A percentile compares a stretch with the other conserved stretches of the same genome.
Evolutionary conservation across 495 filamentous ascomycete species (phyloP).

Genomic region (Jackrogersella multiformis): DNA sequence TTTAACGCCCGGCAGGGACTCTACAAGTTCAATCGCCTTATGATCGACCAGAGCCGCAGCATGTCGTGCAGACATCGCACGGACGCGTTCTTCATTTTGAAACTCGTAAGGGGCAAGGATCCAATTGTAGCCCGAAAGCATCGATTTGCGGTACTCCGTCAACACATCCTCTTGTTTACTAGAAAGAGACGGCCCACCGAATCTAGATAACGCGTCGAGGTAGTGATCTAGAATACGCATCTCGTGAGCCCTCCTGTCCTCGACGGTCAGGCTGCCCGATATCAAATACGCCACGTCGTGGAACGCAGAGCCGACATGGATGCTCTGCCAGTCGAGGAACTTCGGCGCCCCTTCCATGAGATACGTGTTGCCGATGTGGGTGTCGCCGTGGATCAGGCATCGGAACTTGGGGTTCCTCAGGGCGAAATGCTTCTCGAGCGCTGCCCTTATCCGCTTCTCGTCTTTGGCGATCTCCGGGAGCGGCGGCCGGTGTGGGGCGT

Average conservation of each 20-base stretch:
- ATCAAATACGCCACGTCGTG: constrained; percentile 43
- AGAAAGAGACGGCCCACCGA: constrained; percentile 42
- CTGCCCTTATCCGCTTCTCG: constrained; percentile 29
- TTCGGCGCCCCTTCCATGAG: constrained; percentile 26
- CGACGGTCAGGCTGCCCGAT: constrained; percentile 54
- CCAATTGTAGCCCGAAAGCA: constrained; percentile 11
- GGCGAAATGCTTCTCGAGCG: constrained; percentile 35
- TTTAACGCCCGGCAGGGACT: constrained; percentile 1
- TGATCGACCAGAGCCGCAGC: constrained; percentile 7
- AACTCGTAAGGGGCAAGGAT: constrained; percentile 9
- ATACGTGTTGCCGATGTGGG: constrained; percentile 44
- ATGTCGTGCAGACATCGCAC: constrained; percentile 1
- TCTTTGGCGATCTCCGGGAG: constrained; percentile 35
- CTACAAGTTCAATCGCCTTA: constrained; percentile 4
- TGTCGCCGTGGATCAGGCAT: constrained; percentile 40
- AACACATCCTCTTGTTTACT: constrained; percentile 39
- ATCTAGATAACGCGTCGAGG: constrained; percentile 57
- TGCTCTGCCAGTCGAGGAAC: constrained; percentile 42
- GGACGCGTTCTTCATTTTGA: constrained; percentile 1
- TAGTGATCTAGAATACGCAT: constrained; percentile 68
- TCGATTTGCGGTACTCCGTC: constrained; percentile 35
- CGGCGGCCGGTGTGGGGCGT: constrained; percentile 18
- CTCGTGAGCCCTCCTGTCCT: constrained; percentile 73
- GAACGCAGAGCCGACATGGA: constrained; percentile 42
- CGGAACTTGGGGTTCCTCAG: constrained; percentile 37